Conservation (phyloP, 345 rosid species). For the Gossypium arboreum region DNA sequence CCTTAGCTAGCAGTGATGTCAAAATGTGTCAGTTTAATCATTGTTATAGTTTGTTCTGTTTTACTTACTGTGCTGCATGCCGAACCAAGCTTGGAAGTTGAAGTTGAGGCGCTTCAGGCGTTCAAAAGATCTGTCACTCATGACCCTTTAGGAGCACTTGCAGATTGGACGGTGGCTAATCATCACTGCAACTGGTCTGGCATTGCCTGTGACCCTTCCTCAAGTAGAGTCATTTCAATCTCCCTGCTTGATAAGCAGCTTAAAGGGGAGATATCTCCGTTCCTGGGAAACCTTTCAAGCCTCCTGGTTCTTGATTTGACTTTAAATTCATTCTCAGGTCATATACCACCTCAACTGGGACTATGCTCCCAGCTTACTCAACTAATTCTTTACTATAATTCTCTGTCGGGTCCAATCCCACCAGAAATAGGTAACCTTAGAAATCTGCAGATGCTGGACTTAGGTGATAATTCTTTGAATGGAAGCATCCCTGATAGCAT, state of each 20-base stretch:
- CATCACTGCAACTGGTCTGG: constrained; percentile 87
- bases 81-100: constrained; percentile 32
- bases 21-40: constrained; percentile 19
- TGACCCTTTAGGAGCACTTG: constrained; percentile 59
- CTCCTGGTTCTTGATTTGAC: constrained; percentile 90
- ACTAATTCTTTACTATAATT: constrained; percentile 46
- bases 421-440: constrained; percentile 49
- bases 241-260: constrained; percentile 61
- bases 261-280: constrained; percentile 59
- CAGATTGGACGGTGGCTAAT: constrained; percentile 51
- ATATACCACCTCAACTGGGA: constrained; percentile 62
- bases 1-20: constrained; percentile 2
- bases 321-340: constrained; percentile 50
- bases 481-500: constrained; percentile 60
- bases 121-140: constrained; percentile 48
- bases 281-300: constrained; percentile 59
- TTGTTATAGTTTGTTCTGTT: constrained; percentile 22
- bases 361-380: constrained; percentile 44
- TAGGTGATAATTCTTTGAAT: constrained; percentile 51
- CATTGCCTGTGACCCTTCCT: constrained; percentile 48
- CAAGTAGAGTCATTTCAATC: constrained; percentile 42
- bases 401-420: constrained; percentile 66
- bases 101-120: constrained; percentile 49
- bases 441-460: constrained; percentile 47
- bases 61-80: constrained; percentile 22